Conservation (phyloP, 495 filamentous ascomycete species). For the Gamarada debralockiae region DNA sequence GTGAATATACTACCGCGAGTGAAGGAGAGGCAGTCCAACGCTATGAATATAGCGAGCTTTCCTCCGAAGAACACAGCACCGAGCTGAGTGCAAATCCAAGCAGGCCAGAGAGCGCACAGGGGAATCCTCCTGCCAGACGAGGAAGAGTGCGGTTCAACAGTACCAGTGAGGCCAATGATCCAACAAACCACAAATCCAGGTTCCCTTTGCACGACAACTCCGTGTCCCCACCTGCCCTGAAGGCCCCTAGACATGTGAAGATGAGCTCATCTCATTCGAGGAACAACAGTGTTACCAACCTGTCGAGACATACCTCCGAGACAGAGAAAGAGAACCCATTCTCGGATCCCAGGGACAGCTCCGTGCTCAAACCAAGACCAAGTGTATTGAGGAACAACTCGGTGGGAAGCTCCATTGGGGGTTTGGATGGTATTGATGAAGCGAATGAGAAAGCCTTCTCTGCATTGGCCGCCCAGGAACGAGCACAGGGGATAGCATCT, state of each 20-base stretch:
- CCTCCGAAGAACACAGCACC: conserved; percentile 3
- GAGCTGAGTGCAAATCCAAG: conserved; percentile 17
- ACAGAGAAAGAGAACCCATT: conserved; percentile 19
- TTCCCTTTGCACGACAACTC: conserved; percentile 9
- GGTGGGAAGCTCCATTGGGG: conserved; percentile 22
- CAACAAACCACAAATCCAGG: conserved; percentile 13
- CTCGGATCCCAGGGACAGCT: conserved; percentile 5
- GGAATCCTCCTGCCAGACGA: conserved; percentile 1
- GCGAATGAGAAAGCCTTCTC: conserved; percentile 32
- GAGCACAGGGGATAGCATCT: conserved; percentile 32
- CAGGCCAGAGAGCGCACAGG: conserved; percentile 11
- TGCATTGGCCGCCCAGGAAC: conserved; percentile 34
- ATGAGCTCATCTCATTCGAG: conserved; percentile 13
- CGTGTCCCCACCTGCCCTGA: background rate
- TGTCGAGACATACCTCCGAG: conserved; percentile 17
- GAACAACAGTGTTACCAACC: conserved; percentile 7
- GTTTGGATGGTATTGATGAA: conserved; percentile 27
- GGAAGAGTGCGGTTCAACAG: conserved; percentile 23
- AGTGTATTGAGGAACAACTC: conserved; percentile 34
- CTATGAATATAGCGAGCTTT: conserved; percentile 1
- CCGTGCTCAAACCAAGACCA: conserved; percentile 24
- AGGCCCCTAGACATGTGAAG: background rate
- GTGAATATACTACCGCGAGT: conserved; percentile 9
- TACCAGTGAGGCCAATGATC: conserved; percentile 23
- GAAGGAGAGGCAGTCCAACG: conserved; percentile 1